Base-by-base conservation (phyloP, 2,329 filamentous ascomycete species). In the Beauveria scarabaeidicola region DNA sequence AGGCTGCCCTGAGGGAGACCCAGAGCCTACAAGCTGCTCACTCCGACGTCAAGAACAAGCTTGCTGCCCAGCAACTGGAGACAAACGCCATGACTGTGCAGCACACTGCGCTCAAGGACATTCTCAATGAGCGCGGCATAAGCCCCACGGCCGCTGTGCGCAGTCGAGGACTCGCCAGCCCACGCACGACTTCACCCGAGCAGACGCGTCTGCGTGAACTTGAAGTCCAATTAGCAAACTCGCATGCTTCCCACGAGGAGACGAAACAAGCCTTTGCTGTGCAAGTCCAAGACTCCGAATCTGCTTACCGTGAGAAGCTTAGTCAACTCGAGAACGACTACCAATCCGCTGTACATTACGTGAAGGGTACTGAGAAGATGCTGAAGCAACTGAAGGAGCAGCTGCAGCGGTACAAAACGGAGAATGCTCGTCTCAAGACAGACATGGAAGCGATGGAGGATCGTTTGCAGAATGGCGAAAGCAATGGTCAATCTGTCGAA, bases 301-400 rank as follows among this genome's bases (percentile, higher is more conserved):
- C 85, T 59, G 84, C 89, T 51, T 97, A 96, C 75, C 89, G 92
- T 63, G 92, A 97, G 71, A 97, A 97, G 73, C 81, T 99, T 56
- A 84, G 90, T 61, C 92, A 96, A 70, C 84, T 99, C 36, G 92
- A 97, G 74, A 96, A 92, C 70, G 94, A 99, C 72, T 97, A 99
- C 71, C 91, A 97, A 73, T 96, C 94, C 46, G 93, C 94, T 17
- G 92, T 97, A 53, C 94, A 97, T 73, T 99, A 99, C 69, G 90
- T 99, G 66, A 95, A 96, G 74, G 94, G 94, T 61, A 97, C 94
- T 1, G 94, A 99, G 75, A 97, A 97, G 81, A 97, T 99, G 91
- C 83, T 99, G 52, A 92, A 94, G 74, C 93, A 95, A 73, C 93
- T 99, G 81, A 97, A 97, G 77, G 91, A 97, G 68, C 94, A 99